Base-by-base conservation (phyloP, 345 rosid genomes). In the Acer saccharum region DNA sequence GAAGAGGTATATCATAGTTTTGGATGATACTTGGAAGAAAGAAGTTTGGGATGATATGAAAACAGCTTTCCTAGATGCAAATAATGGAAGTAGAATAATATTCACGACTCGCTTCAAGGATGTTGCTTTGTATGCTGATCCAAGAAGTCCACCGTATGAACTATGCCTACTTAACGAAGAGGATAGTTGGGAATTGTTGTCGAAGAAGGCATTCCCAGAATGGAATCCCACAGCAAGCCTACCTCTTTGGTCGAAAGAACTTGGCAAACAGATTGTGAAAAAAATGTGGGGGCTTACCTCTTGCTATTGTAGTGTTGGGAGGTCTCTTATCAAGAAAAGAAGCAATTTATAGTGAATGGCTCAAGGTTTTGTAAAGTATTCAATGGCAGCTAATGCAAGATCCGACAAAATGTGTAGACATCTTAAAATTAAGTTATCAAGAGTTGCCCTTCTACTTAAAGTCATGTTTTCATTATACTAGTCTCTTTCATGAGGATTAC, bases 21-120 rank as follows among this genome's bases (percentile, higher is more conserved):
- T 78, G 39, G 84, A 81, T 70, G 79, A 78, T 29, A 74, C 65
- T 10, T 78, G 84, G 81, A 48, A 57, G 21, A 74, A 68, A 55
- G 81, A 78, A 57, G 78, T 58, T 16, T 70, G 84, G 84, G 76
- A 74, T 44, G 81, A 78, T 48, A 21, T 81, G 48, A 77, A 48
- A 65, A 41, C 69, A 20, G 60, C 44, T 9, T 74, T 81, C 48
- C 79, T 79, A 0, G 73, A 78, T 54, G 50, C 7, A 2, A 65
- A 41, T 43, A 81, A 74, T 70, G 79, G 84, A 69, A 81, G 79
- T 0, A 74, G 72, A 70, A 65, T 77, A 50, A 21, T 81, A 46
- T 70, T 78, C 50, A 74, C 77, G 0, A 74, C 77, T 9, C 70
- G 77, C 7, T 69, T 70, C 71, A 82, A 72, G 71, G 81, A 82